phyloP scores from a whole-genome alignment of 345 rosid species.

The Brassica rapa region DNA sequence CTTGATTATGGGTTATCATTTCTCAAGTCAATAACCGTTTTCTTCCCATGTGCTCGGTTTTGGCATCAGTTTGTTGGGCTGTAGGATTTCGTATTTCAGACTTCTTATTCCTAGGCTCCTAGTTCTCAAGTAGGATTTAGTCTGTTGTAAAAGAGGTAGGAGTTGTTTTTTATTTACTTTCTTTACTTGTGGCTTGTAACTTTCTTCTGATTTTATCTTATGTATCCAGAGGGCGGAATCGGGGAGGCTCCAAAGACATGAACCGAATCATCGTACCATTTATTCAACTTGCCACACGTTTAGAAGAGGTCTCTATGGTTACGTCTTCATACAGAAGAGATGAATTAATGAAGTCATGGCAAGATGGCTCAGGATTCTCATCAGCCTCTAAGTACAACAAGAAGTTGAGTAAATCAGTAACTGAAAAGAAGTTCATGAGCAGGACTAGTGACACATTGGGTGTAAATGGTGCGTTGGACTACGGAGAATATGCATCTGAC shows the following conservation, averaged over 20 bases:
- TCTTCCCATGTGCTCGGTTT: slow-evolving; percentile 5
- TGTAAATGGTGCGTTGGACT: slow-evolving; percentile 56
- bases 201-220: slow-evolving; percentile 20
- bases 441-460: slow-evolving; percentile 60
- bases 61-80: slow-evolving; percentile 10
- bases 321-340: slow-evolving; percentile 73
- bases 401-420: slow-evolving; percentile 51
- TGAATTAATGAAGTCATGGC: slow-evolving; percentile 80
- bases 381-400: slow-evolving; percentile 65
- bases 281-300: slow-evolving; percentile 83
- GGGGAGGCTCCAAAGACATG: slow-evolving; percentile 77
- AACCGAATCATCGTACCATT: slow-evolving; percentile 69
- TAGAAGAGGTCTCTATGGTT: slow-evolving; percentile 78
- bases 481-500: slow-evolving; percentile 86
- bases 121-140: slow-evolving; percentile 22
- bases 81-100: slow-evolving; percentile 17
- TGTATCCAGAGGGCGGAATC: slow-evolving; percentile 70
- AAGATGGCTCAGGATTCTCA: slow-evolving; percentile 64
- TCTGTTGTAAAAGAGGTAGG: slow-evolving; percentile 1
- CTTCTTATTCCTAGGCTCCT: slow-evolving; percentile 21
- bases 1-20: slow-evolving; percentile 1
- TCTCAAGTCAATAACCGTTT: slow-evolving; percentile 9
- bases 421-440: slow-evolving; percentile 67
- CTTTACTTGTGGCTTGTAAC: slow-evolving; percentile 18
- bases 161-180: background rate